Base-by-base conservation (phyloP, 2,329 filamentous ascomycete species). In the Helotiales sp. region DNA sequence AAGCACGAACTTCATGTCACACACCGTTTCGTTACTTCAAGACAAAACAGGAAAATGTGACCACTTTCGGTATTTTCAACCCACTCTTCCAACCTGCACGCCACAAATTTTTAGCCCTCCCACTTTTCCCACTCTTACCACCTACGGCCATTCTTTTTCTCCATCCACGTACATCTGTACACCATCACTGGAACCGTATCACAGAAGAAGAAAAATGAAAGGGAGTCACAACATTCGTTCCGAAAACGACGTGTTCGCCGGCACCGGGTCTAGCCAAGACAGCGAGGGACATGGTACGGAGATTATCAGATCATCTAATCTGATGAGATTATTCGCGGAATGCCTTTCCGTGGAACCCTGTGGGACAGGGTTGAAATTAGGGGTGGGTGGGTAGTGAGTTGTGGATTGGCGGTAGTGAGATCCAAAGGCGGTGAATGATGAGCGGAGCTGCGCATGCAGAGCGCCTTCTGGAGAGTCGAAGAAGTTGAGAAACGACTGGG, bases 281-380 rank as follows among this genome's bases (percentile, higher is more conserved):
- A 52, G 17, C 24, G 49, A 13, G 22, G 24, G 22, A 50, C 11
- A 50, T 50, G 47, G 15, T n/a, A n/a, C 10, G 11, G 49, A 30
- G 26, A 30, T 52, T 52, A 52, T 52, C 49, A 30, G 49, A 52
- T 52, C 49, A 52, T 52, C 49, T 30, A 28, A 52, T 52, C 26
- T 30, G 49, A 52, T 52, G 24, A 30, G 24, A 52, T 52, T 52
- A 52, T 30, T 52, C 26, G 24, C 24, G 49, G 26, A 26, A 15
- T 6, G 15, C 24, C 30, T 52, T 17, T 30, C 17, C 8, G 40
- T 45, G 40, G 17, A 45, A 45, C 40, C 40, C 15, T 6, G 8
- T 17, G n/a, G 17, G 3, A 20, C 20, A 17, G 40, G 40, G 40
- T 45, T 17, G 40, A 45, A 20, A 20, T 45, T 45, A 20, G 10